A percentile compares a stretch with the other conserved stretches of the same genome.
Evolutionary conservation across 139 green algal genomes (phyloP).

Genomic region (Picochlorum sp.): DNA sequence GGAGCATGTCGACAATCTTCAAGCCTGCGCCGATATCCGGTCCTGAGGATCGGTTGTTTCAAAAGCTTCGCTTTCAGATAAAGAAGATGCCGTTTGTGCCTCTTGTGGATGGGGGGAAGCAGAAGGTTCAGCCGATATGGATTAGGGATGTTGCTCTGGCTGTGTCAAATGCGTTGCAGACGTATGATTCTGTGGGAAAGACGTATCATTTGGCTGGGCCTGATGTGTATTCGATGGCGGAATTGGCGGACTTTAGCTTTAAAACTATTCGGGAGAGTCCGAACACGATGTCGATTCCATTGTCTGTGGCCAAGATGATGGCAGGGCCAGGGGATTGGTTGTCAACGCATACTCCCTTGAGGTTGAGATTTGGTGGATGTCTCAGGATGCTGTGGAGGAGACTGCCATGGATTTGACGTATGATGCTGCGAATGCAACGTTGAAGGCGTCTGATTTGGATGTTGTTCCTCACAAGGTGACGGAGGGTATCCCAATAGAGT

Average conservation of each 20-base stretch:
- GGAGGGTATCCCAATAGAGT: slow-evolving; percentile 68
- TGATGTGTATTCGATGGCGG: slow-evolving; percentile 55
- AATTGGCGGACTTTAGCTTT: slow-evolving; percentile 34
- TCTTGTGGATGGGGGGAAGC: slow-evolving; percentile 63
- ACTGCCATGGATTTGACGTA: slow-evolving; percentile 12
- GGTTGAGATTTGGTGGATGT: slow-evolving; percentile 44
- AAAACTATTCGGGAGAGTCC: slow-evolving; percentile 42
- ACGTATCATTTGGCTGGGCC: slow-evolving; percentile 81
- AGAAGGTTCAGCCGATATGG: slow-evolving; percentile 49
- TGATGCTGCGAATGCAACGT: slow-evolving; percentile 13
- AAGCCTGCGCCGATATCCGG: slow-evolving; percentile 72
- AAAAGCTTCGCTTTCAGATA: slow-evolving; percentile 59
- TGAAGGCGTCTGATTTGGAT: slow-evolving; percentile 52
- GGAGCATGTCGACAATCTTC: slow-evolving; percentile 60
- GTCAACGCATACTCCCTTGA: slow-evolving; percentile 13
- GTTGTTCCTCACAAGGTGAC: slow-evolving; percentile 51
- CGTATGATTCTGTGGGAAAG: slow-evolving; percentile 53
- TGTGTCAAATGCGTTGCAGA: slow-evolving; percentile 48
- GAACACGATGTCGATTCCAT: slow-evolving; percentile 21
- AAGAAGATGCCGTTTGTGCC: slow-evolving; percentile 55
- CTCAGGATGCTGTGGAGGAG: slow-evolving; percentile 59
- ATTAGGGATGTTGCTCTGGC: slow-evolving; percentile 62
- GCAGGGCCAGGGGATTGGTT: slow-evolving; percentile 25
- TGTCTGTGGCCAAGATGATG: slow-evolving; percentile 19
- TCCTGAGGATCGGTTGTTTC: slow-evolving; percentile 87